Base-by-base conservation (phyloP, 352 stramenopile species). In the Albugo candida region DNA sequence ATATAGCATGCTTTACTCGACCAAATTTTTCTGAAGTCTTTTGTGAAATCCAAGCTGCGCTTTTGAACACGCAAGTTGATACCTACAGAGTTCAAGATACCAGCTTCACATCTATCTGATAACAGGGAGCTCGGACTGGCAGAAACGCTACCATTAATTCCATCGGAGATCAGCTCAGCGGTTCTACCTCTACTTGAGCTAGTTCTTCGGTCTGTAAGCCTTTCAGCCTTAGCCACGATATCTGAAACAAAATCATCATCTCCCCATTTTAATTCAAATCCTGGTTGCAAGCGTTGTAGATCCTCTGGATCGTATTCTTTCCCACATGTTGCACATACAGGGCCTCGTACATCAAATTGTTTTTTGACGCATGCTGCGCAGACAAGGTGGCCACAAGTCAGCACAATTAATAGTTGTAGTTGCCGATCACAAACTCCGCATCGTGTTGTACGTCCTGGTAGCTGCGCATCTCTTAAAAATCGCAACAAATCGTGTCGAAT, bases 281-380 rank as follows among this genome's bases (percentile, higher is more conserved):
- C 81, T 2, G 81, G 81, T 42, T 94, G 81, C 31, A 94, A 59
- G 35, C 56, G 49, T 55, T 96, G 83, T 56, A 96, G 94, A 1
- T 84, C 53, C 61, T 97, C 84, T 17, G 78, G 64, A 52, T 97
- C 83, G 38, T 74, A 89, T 2, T 44, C 41, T 0, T 60, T 56
- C 38, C 63, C 54, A 46, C 78, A 92, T 1, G 58, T 54, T 27
- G 61, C 70, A 42, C 78, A 92, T 46, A 31, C 60, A 10, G 60
- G 52, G 3, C 88, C 64, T 40, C 67, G 37, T 1, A 55, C 48
- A 34, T 70, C 49, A n/a, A 88, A 62, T 14, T 63, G 59, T 34
- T 78, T 68, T 61, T 95, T 74, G 3, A 95, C 65, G 49, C 92
- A 97, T 53, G 97, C 88, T 0, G 85, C 80, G 55, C 92, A 97